Evolutionary conservation across 1,139 yeast species (phyloP).

Genomic region (Keqinozyma sinolaborantium): DNA sequence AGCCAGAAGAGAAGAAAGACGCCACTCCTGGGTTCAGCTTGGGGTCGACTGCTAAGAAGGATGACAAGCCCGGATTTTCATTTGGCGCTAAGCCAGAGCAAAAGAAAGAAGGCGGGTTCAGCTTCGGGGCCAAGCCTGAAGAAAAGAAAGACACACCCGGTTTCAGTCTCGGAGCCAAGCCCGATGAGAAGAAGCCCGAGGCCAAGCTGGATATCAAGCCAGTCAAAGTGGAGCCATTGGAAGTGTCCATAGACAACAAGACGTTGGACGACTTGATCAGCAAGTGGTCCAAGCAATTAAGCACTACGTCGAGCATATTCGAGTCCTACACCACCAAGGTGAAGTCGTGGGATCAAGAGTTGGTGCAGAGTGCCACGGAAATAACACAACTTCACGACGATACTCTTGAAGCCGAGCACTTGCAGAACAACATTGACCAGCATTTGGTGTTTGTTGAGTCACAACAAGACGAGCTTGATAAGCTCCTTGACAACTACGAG

Average conservation of each 20-base stretch:
- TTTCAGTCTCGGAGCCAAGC: conserved; percentile 17
- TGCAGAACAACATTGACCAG: conserved; percentile 84
- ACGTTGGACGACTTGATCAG: conserved; percentile 89
- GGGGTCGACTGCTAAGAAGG: too few relatives aligned
- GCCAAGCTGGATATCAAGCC: conserved; percentile 33
- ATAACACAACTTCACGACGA: conserved; percentile 76
- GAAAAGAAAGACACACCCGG: conserved; percentile 15
- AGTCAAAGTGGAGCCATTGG: conserved; percentile 57
- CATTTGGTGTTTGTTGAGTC: conserved; percentile 80
- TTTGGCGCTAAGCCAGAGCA: conserved; percentile 23
- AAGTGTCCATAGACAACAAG: conserved; percentile 81
- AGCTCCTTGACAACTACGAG: conserved; percentile 79
- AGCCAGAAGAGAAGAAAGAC: conserved; percentile 10
- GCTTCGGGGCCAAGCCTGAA: conserved; percentile 15
- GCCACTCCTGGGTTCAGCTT: conserved; percentile 10
- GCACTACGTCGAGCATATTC: conserved; percentile 70
- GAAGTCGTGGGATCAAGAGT: conserved; percentile 78
- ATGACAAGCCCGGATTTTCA: conserved; percentile 12
- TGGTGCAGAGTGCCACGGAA: conserved; percentile 83
- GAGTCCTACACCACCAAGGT: conserved; percentile 74
- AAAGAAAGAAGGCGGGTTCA: conserved; percentile 15
- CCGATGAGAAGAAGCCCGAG: conserved; percentile 8
- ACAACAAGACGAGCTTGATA: conserved; percentile 90
- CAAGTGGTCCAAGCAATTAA: conserved; percentile 87
- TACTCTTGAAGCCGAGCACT: conserved; percentile 78